Conservation (phyloP, 202 grass and related monocot genomes). For the Cymbopogon flexuosus region DNA sequence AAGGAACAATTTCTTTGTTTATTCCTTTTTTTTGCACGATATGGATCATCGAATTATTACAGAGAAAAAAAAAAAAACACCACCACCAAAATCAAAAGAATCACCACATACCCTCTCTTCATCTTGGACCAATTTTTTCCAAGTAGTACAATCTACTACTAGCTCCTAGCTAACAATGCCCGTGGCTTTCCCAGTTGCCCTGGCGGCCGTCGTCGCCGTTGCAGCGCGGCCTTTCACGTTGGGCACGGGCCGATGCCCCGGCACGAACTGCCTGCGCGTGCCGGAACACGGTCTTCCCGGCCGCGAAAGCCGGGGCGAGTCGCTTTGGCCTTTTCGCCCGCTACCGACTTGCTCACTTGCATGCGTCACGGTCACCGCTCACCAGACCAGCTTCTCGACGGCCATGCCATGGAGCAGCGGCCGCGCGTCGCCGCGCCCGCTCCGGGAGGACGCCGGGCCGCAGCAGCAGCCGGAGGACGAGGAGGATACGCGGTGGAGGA, state of each 20-base stretch:
- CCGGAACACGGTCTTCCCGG: slow-evolving; percentile 9
- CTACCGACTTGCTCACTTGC: background rate
- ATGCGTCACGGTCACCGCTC: background rate
- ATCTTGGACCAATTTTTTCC: background rate
- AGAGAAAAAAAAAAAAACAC: background rate
- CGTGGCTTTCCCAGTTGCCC: background rate
- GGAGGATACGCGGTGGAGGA: slow-evolving; percentile 46
- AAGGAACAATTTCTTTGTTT: background rate
- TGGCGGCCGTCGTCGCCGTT: background rate
- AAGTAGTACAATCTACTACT: background rate
- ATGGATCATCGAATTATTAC: background rate
- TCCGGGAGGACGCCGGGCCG: background rate
- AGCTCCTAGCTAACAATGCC: background rate
- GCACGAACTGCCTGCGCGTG: background rate
- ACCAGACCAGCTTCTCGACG: slow-evolving; percentile 27
- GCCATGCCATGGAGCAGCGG: slow-evolving; percentile 30
- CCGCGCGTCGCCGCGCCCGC: background rate
- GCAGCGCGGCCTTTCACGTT: background rate
- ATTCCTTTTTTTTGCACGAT: background rate
- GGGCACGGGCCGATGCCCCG: background rate
- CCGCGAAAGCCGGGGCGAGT: background rate
- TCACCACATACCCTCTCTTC: background rate
- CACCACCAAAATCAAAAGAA: slow-evolving; percentile 7
- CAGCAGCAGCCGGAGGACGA: background rate
- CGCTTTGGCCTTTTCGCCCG: slow-evolving; percentile 1